Evolutionary conservation across 2,329 filamentous ascomycete species (phyloP).

Genomic region (Thelonectria olida): DNA sequence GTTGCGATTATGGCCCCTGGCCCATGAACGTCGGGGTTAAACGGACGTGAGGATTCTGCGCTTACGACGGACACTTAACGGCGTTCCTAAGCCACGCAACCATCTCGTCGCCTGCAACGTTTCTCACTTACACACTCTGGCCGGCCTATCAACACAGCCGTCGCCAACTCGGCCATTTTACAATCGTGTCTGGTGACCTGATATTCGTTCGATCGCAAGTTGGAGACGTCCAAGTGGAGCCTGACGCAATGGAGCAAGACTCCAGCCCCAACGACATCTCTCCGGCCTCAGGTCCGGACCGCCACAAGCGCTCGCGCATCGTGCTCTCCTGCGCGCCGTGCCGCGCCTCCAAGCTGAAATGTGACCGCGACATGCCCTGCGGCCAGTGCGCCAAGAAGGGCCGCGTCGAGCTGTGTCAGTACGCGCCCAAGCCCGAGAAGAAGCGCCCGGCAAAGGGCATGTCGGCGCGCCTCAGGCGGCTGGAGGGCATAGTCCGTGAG

Average conservation of each 20-base stretch:
- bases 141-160: neutral
- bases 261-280: conserved; percentile 35
- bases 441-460: conserved; percentile 57
- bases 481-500: conserved; percentile 66
- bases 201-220: neutral
- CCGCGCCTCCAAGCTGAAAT: conserved; percentile 64
- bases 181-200: neutral
- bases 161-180: neutral
- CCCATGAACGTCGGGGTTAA: conserved; percentile 5
- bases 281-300: conserved; percentile 18
- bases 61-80: neutral
- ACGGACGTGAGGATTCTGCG: neutral
- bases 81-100: conserved; percentile 6
- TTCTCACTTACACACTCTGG: neutral
- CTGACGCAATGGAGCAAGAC: conserved; percentile 26
- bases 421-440: conserved; percentile 57
- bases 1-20: neutral
- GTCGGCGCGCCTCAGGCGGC: conserved; percentile 62
- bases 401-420: conserved; percentile 55
- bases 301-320: conserved; percentile 57
- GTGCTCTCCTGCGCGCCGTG: conserved; percentile 63
- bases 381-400: conserved; percentile 62
- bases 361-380: conserved; percentile 63
- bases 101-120: neutral
- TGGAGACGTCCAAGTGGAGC: neutral